Base-by-base conservation (phyloP, 345 rosid species). In the Aurinia saxatilis region DNA sequence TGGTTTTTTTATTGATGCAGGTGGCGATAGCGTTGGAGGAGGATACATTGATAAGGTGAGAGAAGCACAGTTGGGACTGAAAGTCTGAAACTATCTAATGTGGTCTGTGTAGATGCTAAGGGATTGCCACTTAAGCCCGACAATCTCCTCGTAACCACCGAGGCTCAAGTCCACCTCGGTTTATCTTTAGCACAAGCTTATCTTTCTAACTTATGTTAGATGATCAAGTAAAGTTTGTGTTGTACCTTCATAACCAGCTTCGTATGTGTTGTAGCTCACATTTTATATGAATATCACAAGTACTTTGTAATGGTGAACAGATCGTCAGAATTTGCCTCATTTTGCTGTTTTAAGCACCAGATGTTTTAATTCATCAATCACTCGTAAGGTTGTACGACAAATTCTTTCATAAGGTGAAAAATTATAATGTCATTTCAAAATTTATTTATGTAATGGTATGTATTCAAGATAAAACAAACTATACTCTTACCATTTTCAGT, bases 11-110 rank as follows among this genome's bases (percentile, higher is more conserved):
- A 10, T 68, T 39, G 65, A 30, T 42, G 60, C 68, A 89, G 98
- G 96, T 92, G 13, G 97, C 95, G 8, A 66, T 93, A 9, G 77
- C 82, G 31, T 82, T 0, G 98, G 99, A 39, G 90, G 77, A 40
- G 62, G 11, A 11, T 78, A 82, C 68, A 50, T 82, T 15, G 96
- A 84, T 60, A 84, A 65, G 50, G 91, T 90, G 34, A 82, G 97
- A 51, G 82, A 79, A 74, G 95, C 95, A 1, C 97, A 92, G 47
- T 49, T 83, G 18, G 76, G 80, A n/a, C n/a, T n/a, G n/a, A n/a
- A n/a, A n/a, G n/a, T 11, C 68, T 87, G 17, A 71, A 79, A 19
- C 61, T 87, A 0, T 76, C 79, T 0, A 85, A 87, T 51, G 89
- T 85, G 34, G 77, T 73, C 2, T 80, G 91, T 37, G 90, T 87